A percentile compares a stretch with the other conserved stretches of the same genome.
Conservation (phyloP, 2,329 filamentous ascomycete genomes). For the Claviceps citrina region DNA sequence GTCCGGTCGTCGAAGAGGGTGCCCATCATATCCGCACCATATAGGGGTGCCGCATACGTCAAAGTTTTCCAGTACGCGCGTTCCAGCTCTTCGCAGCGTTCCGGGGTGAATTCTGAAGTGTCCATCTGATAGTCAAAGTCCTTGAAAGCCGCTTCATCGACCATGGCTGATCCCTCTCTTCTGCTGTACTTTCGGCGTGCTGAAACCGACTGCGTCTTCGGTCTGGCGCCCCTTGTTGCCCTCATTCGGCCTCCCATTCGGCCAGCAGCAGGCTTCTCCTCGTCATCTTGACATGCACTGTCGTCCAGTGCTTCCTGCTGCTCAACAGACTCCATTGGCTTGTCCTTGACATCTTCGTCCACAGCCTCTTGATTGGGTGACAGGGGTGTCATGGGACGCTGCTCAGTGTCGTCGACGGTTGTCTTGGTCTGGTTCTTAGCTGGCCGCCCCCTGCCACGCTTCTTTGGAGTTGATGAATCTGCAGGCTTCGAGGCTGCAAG, state of each 20-base stretch:
- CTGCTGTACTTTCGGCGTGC: conserved; percentile 77
- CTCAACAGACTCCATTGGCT: conserved; percentile 34
- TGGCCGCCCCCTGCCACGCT: conserved; percentile 26
- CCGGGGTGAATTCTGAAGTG: conserved; percentile 73
- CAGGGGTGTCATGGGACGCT: conserved; percentile 43
- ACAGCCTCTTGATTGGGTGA: conserved; percentile 31
- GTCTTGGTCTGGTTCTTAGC: conserved; percentile 23
- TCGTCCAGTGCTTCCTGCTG: conserved; percentile 24
- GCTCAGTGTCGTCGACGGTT: conserved; percentile 27
- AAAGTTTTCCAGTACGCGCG: conserved; percentile 94
- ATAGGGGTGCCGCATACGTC: conserved; percentile 86
- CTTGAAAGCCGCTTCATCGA: conserved; percentile 83
- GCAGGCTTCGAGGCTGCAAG: conserved; percentile 19
- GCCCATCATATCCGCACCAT: conserved; percentile 91
- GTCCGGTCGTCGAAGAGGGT: conserved; percentile 82
- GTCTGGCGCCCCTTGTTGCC: conserved; percentile 33
- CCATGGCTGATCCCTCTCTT: conserved; percentile 58
- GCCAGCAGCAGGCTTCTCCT: conserved; percentile 24
- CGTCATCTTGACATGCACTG: conserved; percentile 23
- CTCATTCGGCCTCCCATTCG: conserved; percentile 30
- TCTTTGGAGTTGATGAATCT: conserved; percentile 21
- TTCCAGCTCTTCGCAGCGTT: conserved; percentile 88
- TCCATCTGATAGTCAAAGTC: conserved; percentile 84
- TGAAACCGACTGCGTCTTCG: conserved; percentile 60
- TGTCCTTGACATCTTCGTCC: conserved; percentile 16